phyloP scores from a whole-genome alignment of 805 yeast species.

The Hanseniaspora nectarophila region DNA sequence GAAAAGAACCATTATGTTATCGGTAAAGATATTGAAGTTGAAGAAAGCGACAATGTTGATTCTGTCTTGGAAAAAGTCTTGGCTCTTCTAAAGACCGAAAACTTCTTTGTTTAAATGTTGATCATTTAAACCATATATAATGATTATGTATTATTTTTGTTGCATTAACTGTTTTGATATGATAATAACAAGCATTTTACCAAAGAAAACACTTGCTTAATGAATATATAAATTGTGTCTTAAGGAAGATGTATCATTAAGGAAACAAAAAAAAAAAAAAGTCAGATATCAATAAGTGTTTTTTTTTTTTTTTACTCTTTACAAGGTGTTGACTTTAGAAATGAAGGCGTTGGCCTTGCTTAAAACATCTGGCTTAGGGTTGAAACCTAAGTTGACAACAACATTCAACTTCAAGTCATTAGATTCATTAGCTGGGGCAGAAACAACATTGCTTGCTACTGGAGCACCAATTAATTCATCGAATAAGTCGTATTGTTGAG shows the following conservation, averaged over 20 bases:
- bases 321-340: neutral
- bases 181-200: too few species aligned
- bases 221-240: too few species aligned
- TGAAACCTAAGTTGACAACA: conserved; percentile 1
- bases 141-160: neutral
- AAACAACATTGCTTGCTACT: neutral
- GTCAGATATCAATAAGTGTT: neutral
- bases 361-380: conserved; percentile 8
- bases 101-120: conserved; percentile 49
- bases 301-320: neutral
- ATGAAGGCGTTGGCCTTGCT: conserved; percentile 7
- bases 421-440: neutral
- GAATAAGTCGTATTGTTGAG: neutral
- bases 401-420: neutral
- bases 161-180: too few species aligned
- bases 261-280: neutral
- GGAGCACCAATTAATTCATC: conserved; percentile 3
- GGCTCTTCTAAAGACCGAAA: conserved; percentile 65
- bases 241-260: too few species aligned
- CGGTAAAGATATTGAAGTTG: conserved; percentile 41
- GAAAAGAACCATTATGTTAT: conserved; percentile 33
- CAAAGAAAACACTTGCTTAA: too few species aligned
- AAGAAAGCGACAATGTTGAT: conserved; percentile 43
- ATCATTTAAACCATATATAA: conserved; percentile 18
- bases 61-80: conserved; percentile 67